These are phyloP conservation scores for Tricholoma saponaceum DNA, from an alignment of 768 basidiomycete genomes.

Conservation along the genomic window DNA sequence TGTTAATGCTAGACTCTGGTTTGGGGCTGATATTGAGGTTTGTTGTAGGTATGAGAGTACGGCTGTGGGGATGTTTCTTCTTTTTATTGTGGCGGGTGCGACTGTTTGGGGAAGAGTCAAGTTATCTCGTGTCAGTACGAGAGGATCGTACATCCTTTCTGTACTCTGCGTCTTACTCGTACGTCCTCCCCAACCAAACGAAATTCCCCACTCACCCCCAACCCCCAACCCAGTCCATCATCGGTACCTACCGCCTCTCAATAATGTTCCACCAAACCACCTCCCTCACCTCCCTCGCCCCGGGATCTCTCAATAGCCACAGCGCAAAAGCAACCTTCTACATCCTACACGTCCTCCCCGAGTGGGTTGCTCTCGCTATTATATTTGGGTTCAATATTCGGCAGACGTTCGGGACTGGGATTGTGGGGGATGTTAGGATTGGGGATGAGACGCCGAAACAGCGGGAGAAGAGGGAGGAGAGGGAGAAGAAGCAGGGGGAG, in stretches of 20 bases:
- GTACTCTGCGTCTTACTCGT: constrained; percentile 28
- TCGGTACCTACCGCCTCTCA: constrained; percentile 35
- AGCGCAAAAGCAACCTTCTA: constrained; percentile 38
- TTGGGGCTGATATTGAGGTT: constrained; percentile 4
- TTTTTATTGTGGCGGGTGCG: constrained; percentile 8
- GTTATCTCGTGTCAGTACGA: constrained; percentile 22
- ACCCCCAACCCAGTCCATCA: constrained; percentile 19
- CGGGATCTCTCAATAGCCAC: constrained; percentile 29
- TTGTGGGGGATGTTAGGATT: constrained; percentile 26
- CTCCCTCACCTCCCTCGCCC: constrained; percentile 26
- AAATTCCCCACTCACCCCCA: not conserved
- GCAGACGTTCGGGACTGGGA: constrained; percentile 30
- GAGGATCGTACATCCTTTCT: constrained; percentile 16
- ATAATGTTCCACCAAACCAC: constrained; percentile 32
- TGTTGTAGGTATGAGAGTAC: constrained; percentile 24
- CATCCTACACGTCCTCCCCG: constrained; percentile 40
- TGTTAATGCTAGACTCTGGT: too few species aligned
- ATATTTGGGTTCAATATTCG: constrained; percentile 28
- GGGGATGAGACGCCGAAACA: constrained; percentile 27
- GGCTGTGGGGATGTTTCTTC: constrained; percentile 15
- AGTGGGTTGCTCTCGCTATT: constrained; percentile 31
- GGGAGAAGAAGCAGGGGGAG: constrained; percentile 14
- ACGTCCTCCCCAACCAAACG: constrained; percentile 8
- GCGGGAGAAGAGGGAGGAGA: constrained; percentile 16
- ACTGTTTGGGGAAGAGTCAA: constrained; percentile 21